Base-by-base conservation (phyloP, 495 filamentous ascomycete genomes). In the Geopyxis carbonaria region DNA sequence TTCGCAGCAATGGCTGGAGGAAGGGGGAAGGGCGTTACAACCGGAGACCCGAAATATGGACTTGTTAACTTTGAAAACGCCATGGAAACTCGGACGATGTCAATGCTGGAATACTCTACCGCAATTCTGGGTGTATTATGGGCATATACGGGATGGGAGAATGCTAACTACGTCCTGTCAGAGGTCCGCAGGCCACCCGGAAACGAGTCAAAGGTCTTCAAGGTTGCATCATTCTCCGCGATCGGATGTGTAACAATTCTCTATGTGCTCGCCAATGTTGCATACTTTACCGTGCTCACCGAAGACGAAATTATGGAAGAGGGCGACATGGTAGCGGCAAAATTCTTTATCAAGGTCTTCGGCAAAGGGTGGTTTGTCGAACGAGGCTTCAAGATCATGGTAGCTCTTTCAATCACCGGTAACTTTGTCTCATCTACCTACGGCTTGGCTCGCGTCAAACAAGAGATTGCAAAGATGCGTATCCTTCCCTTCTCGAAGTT, bases 401-500 rank as follows among this genome's bases (percentile, higher is more conserved):
- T 52, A n/a, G 51, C 49, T 8, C 36, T 54, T 21, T 53, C 42
- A 8, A 46, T 50, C 15, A 45, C 53, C 20, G 51, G 51, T 16
- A 54, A 54, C n/a, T 31, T 54, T 28, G 33, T 54, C 20, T 42
- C 49, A 21, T 43, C 43, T 6, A 43, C 38, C 27, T 54, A 54
- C 38, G 40, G 50, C 24, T 34, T 36, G 14, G 34, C 51, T 6
- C 40, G 42, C 31, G 51, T 54, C 20, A 54, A 54, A 28, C 51
- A 53, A 34, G 51, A 54, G 46, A 53, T 54, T 28, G 51, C 51
- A 9, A 54, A 53, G 34, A 33, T 45, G n/a, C 35, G 50, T 10
- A 54, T 54, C 18, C 37, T 54, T 1, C 51, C 51, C 4, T 54
- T 53, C 22, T 54, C 51, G 3, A 24, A 23, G 22, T 54, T 38